phyloP scores from a whole-genome alignment of 306 rosid species.

The Cucumis melo region DNA sequence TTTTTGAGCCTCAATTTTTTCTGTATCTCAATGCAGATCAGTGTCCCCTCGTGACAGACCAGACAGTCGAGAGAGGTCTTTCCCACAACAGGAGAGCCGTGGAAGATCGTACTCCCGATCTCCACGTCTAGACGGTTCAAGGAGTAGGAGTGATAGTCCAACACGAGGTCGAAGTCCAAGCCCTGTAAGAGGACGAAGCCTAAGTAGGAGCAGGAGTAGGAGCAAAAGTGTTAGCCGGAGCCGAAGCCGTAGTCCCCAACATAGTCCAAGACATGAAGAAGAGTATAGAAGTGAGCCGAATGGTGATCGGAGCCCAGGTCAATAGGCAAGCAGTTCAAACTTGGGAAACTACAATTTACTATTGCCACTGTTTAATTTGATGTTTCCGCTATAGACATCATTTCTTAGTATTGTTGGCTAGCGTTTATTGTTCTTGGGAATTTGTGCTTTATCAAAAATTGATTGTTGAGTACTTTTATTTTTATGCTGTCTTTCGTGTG shows the following conservation, averaged over 20 bases:
- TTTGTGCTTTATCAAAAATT: background rate
- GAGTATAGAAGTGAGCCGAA: slow-evolving; percentile 25
- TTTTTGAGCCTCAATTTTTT: background rate
- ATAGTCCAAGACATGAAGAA: slow-evolving; percentile 16
- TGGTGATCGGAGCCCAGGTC: slow-evolving; percentile 53
- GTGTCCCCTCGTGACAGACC: slow-evolving; percentile 58
- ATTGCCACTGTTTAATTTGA: background rate
- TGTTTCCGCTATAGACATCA: background rate
- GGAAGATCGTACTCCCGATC: slow-evolving; percentile 49
- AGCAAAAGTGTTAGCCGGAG: slow-evolving; percentile 35
- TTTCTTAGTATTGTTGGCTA: background rate
- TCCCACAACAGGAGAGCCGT: slow-evolving; percentile 27
- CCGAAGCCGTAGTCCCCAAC: slow-evolving; percentile 28
- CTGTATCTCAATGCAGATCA: slow-evolving; percentile 35
- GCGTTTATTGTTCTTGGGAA: background rate
- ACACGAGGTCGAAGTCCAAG: slow-evolving; percentile 14
- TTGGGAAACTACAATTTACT: background rate
- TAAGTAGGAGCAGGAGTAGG: slow-evolving; percentile 17
- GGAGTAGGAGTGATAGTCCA: slow-evolving; percentile 68
- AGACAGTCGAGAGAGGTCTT: slow-evolving; percentile 50
- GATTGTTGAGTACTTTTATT: background rate
- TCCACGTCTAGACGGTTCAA: slow-evolving; percentile 48
- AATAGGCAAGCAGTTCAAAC: background rate
- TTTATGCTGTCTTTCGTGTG: background rate
- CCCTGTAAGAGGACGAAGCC: background rate